Evolutionary conservation across 2,329 filamentous ascomycete genomes (phyloP).

Genomic region (Mycosphaerella sp.): DNA sequence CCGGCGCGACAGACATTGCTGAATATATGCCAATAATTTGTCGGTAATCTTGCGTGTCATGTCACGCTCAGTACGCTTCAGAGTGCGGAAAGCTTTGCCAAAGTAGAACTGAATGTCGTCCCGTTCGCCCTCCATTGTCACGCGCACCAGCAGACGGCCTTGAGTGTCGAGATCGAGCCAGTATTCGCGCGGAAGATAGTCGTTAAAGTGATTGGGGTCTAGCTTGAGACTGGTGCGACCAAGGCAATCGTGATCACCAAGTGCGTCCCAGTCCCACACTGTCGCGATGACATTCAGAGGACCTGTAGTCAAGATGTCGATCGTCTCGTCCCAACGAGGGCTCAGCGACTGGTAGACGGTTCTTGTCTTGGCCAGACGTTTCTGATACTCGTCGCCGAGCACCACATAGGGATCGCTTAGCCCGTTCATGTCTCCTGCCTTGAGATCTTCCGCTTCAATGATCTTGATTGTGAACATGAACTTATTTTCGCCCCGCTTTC

Average conservation of each 20-base stretch:
- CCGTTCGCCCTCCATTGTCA: conserved; percentile 97
- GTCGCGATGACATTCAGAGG: conserved; percentile 93
- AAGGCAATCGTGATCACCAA: conserved; percentile 96
- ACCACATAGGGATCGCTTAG: conserved; percentile 96
- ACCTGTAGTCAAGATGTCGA: conserved; percentile 89
- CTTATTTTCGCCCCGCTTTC: conserved; percentile 60
- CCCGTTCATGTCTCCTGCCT: conserved; percentile 94
- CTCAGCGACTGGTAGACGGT: conserved; percentile 87
- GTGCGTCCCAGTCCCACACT: conserved; percentile 96
- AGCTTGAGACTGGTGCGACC: conserved; percentile 94
- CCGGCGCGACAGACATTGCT: conserved; percentile 75
- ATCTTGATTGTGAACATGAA: conserved; percentile 99
- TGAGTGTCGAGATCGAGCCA: conserved; percentile 98
- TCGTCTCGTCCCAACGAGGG: conserved; percentile 93
- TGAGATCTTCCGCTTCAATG: conserved; percentile 93
- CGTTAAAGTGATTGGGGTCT: conserved; percentile 95
- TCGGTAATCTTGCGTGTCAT: conserved; percentile 98
- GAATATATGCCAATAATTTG: conserved; percentile 95
- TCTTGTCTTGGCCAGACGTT: conserved; percentile 87
- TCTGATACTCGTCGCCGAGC: conserved; percentile 94
- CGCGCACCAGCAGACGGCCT: conserved; percentile 76
- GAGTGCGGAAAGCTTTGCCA: conserved; percentile 87
- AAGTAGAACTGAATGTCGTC: conserved; percentile 99
- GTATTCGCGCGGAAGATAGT: conserved; percentile 92
- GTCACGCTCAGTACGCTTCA: conserved; percentile 93